phyloP scores from a whole-genome alignment of 2,329 filamentous ascomycete genomes.

The Claviceps paspali region DNA sequence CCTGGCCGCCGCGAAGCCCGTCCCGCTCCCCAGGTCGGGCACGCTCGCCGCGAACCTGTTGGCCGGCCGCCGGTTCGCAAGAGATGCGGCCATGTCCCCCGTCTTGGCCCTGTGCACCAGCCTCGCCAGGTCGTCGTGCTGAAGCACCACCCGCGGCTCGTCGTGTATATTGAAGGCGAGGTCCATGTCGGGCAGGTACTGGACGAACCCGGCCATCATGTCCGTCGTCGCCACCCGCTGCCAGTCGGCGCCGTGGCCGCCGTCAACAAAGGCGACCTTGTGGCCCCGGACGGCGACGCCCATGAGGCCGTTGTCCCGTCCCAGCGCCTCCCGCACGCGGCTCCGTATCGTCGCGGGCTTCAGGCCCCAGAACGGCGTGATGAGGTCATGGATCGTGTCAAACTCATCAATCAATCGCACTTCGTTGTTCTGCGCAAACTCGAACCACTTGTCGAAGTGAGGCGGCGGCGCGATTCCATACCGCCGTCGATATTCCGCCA shows the following conservation, averaged over 20 bases:
- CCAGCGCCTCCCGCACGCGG: slow-evolving; percentile 65
- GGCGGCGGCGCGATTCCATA: slow-evolving; percentile 76
- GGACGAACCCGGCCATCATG: slow-evolving; percentile 70
- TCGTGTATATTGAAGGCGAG: slow-evolving; percentile 92
- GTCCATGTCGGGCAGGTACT: slow-evolving; percentile 87
- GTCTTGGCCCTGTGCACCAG: slow-evolving; percentile 54
- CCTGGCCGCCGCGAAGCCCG: slow-evolving; percentile 61
- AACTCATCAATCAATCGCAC: slow-evolving; percentile 86
- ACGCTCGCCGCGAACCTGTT: neutral
- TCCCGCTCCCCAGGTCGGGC: slow-evolving; percentile 41
- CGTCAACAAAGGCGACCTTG: slow-evolving; percentile 47
- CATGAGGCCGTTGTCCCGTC: slow-evolving; percentile 67
- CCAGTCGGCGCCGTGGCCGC: slow-evolving; percentile 67
- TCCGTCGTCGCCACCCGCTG: slow-evolving; percentile 63
- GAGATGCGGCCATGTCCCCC: slow-evolving; percentile 49
- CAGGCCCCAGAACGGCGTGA: slow-evolving; percentile 86
- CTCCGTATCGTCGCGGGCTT: slow-evolving; percentile 63
- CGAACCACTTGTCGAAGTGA: slow-evolving; percentile 88
- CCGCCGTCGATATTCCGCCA: slow-evolving; percentile 65
- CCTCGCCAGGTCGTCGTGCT: slow-evolving; percentile 62
- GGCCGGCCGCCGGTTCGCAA: slow-evolving; percentile 49
- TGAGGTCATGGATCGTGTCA: slow-evolving; percentile 65
- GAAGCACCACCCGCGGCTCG: slow-evolving; percentile 77
- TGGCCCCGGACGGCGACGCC: slow-evolving; percentile 66
- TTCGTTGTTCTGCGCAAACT: slow-evolving; percentile 59